Base-by-base conservation (phyloP, 306 rosid species). In the Cercis canadensis region DNA sequence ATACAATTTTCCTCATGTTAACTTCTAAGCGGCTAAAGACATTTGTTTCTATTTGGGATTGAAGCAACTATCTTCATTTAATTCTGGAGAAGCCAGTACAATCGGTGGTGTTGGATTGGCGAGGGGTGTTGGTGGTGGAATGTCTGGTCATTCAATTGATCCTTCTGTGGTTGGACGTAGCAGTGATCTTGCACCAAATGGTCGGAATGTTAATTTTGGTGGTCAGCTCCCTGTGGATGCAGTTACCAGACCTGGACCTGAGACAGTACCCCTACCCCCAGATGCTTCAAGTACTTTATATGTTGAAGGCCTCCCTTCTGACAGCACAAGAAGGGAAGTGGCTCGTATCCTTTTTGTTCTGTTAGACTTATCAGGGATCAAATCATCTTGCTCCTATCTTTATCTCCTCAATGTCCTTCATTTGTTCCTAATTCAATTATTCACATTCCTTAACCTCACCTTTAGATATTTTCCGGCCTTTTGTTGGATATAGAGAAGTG, bases 401-500 rank as follows among this genome's bases (percentile, higher is more conserved):
- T 73, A 11, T 51, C 33, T 75, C 51, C 17, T 37, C 36, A 60
- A 60, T 14, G 16, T n/a, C 19, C 34, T 55, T 63, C 6, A 57
- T 52, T 62, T 62, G 2, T 53, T 53, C 31, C 15, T 50, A 18
- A 32, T 31, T 49, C 43, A 12, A n/a, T 51, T 58, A 49, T 62
- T 78, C n/a, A 29, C 5, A 29, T 57, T 78, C 86, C 89, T 80
- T 85, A 21, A 78, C 72, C 11, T 34, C 1, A 3, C 18, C 46
- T 62, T 33, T 56, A 92, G 98, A 90, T 82, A 90, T 92, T 70
- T 92, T 92, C 67, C 96, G 96, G 33, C 98, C 98, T 55, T 92
- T 92, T 86, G 95, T 90, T 69, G 98, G 98, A 56, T 92, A 92
- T 63, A 88, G 91, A 83, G 96, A 88, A 83, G 90, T 90, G 73